A percentile compares a stretch with the other conserved stretches of the same genome.
These are phyloP conservation scores for Penicillium sclerotigenum DNA, from an alignment of 2,329 filamentous ascomycete species.

Conservation along the genomic window DNA sequence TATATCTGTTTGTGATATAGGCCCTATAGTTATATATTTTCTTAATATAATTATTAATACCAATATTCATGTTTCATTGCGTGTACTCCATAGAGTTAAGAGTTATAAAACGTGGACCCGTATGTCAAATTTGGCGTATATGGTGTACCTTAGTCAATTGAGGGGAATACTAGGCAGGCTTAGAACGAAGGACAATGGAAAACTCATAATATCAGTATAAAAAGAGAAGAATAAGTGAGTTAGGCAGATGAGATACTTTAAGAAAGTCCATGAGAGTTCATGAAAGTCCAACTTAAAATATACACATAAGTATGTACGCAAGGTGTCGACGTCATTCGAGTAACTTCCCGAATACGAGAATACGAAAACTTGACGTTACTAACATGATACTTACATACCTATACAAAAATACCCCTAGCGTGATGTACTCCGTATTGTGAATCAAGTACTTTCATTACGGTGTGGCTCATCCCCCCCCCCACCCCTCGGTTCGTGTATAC, in stretches of 20 bases:
- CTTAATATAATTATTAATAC: not conserved
- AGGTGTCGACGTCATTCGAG: not conserved
- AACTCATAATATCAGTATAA: no score
- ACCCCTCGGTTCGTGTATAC: slow-evolving; percentile 8
- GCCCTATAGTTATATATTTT: no score
- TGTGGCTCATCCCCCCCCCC: slow-evolving; percentile 18
- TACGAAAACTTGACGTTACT: not conserved
- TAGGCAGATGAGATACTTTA: not conserved
- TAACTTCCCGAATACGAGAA: not conserved
- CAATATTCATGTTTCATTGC: not conserved
- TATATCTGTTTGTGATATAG: no score
- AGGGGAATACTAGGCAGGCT: no score
- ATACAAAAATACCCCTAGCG: not conserved
- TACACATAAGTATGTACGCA: no score
- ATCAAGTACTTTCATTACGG: not conserved
- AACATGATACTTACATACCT: not conserved
- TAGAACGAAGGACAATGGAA: no score
- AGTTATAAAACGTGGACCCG: not conserved
- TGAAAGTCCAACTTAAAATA: no score
- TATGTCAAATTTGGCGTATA: not conserved
- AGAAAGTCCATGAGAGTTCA: no score
- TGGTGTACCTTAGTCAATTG: not conserved
- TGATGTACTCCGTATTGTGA: not conserved
- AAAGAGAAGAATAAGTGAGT: not conserved
- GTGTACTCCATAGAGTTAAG: not conserved